Base-by-base conservation (phyloP, 345 rosid species). In the Litchi chinensis region DNA sequence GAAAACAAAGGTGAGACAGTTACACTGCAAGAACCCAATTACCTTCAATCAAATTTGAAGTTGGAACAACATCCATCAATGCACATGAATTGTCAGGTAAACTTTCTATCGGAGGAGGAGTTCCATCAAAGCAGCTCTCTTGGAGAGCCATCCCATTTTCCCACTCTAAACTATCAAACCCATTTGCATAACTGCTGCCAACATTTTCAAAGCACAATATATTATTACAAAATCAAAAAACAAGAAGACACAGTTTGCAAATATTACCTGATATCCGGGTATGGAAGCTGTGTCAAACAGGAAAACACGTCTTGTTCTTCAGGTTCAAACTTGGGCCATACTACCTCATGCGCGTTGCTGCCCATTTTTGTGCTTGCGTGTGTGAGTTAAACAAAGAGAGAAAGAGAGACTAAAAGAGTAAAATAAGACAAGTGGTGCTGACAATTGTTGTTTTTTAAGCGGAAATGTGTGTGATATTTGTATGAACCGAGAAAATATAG, bases 61-160 rank as follows among this genome's bases (percentile, higher is more conserved):
- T 22, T 60, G 79, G 22, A 70, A 78, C 82, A 66, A 82, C 56
- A 78, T 82, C 84, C 46, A 76, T 71, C 1, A 86, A 68, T 50
- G 71, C 12, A 73, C 41, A 26, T 1, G 77, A 65, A 9, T 8
- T 8, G 46, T 76, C 85, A 9, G 21, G 50, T 8, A 75, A 70
- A 21, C 40, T 44, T 19, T 79, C 79, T 77, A 77, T 76, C 68
- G 76, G 48, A 12, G 83, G 88, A 79, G 83, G 89, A 79, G 19
- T 11, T n/a, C 40, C 67, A 12, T 79, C 82, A 7, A 76, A 24
- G 52, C 43, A 71, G 76, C 57, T 68, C 7, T 84, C 86, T 71
- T 77, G 82, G 41, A 48, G 10, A n/a, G 77, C 4, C 24, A 84
- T 26, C 48, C 79, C 84, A 19, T 21, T 79, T 70, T 70, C 82